Evolutionary conservation across 208 protist genomes (phyloP).

Genomic region (Phytomonas sp.): DNA sequence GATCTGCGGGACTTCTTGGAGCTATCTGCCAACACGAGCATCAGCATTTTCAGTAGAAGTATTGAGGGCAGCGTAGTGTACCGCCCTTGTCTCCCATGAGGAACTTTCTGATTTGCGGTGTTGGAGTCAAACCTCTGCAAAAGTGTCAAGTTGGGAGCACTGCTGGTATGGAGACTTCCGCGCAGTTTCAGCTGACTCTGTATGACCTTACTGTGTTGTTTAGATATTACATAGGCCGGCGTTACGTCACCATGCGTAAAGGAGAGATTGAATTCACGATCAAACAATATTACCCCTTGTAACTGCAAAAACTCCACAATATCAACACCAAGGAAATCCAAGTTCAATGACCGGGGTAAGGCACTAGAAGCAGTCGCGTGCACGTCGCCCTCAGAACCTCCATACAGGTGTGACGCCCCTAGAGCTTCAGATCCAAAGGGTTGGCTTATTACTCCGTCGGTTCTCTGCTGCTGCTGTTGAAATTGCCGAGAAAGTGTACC

Average conservation of each 20-base stretch:
- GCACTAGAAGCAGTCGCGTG: background rate
- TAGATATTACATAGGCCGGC: constrained; percentile 4
- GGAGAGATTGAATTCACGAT: constrained; percentile 39
- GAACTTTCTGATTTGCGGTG: background rate
- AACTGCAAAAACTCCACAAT: constrained; percentile 68
- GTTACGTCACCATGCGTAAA: constrained; percentile 64
- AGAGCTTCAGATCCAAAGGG: background rate
- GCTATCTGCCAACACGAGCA: background rate
- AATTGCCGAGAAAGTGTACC: constrained; percentile 18
- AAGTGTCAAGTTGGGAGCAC: background rate
- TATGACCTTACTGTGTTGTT: background rate
- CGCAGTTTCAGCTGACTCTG: background rate
- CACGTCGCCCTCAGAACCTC: background rate
- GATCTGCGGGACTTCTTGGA: background rate
- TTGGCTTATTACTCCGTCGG: background rate
- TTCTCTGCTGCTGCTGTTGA: constrained; percentile 13
- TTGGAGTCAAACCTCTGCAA: background rate
- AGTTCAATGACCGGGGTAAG: background rate
- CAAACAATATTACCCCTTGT: constrained; percentile 35
- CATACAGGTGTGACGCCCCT: background rate
- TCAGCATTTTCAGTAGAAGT: constrained; percentile 5
- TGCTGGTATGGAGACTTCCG: background rate
- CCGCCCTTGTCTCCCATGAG: background rate
- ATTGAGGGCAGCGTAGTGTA: constrained; percentile 5
- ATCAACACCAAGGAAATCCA: constrained; percentile 50